Conservation (phyloP, 345 rosid genomes). For the Salix caprea region DNA sequence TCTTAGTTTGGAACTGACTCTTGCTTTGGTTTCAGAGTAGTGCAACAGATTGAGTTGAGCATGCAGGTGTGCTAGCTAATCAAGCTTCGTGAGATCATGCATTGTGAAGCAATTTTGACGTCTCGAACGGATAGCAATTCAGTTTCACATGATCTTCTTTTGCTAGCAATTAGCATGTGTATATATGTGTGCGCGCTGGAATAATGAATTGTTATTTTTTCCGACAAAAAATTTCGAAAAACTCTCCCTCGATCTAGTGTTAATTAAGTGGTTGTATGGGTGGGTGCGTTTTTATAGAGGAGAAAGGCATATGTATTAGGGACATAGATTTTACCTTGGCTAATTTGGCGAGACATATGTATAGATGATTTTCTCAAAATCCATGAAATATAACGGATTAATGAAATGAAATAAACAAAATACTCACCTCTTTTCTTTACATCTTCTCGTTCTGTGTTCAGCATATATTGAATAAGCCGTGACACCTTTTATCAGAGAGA, state of each 20-base stretch:
- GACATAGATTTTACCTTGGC: background rate
- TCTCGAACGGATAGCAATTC: background rate
- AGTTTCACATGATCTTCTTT: background rate
- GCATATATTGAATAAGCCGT: background rate
- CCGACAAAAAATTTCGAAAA: background rate
- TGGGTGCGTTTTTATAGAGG: background rate
- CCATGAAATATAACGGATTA: background rate
- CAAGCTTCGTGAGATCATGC: background rate
- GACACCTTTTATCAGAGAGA: no score
- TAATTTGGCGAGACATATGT: background rate
- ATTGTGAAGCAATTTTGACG: background rate
- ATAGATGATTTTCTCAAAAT: background rate
- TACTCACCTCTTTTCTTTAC: background rate
- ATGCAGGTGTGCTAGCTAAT: background rate
- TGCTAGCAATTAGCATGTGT: background rate
- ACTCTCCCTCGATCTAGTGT: background rate
- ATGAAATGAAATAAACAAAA: background rate
- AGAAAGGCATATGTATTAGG: background rate
- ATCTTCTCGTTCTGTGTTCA: background rate
- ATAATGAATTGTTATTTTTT: background rate
- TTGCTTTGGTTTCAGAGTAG: constrained; percentile 14
- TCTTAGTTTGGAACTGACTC: constrained; percentile 34
- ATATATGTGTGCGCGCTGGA: background rate
- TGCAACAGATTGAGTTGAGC: background rate
- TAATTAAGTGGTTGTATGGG: no score